Conservation (phyloP, 2,329 filamentous ascomycete species). For the Alternaria brassicicola region DNA sequence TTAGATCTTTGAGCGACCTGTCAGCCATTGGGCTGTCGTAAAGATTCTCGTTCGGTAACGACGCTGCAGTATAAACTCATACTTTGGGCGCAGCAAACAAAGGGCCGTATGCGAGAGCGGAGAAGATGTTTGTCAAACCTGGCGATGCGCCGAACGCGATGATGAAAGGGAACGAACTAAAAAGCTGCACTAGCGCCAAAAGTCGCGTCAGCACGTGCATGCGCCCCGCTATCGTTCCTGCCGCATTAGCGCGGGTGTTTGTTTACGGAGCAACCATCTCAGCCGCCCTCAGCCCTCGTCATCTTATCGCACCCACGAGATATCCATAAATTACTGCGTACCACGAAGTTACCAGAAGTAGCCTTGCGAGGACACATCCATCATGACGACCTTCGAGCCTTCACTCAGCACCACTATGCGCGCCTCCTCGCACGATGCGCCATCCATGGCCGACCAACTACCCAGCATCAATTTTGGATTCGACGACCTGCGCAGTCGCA, state of each 20-base stretch:
- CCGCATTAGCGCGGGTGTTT: slow-evolving; percentile 22
- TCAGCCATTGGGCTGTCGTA: slow-evolving; percentile 64
- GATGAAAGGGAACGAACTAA: slow-evolving; percentile 14
- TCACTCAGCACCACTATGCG: slow-evolving; percentile 70
- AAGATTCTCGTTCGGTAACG: slow-evolving; percentile 21
- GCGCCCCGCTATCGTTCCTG: slow-evolving; percentile 12
- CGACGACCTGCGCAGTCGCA: slow-evolving; percentile 91
- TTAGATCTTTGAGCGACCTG: slow-evolving; percentile 54
- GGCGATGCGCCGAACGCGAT: slow-evolving; percentile 5
- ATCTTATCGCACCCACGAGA: slow-evolving; percentile 27
- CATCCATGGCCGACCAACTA: slow-evolving; percentile 76
- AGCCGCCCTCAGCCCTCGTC: slow-evolving; percentile 14
- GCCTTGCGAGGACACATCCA: slow-evolving; percentile 35
- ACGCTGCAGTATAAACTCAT: slow-evolving; percentile 28
- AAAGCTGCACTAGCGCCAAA: slow-evolving; percentile 31
- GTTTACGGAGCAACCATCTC: slow-evolving; percentile 41
- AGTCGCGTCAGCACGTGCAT: slow-evolving; percentile 40
- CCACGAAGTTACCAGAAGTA: background rate
- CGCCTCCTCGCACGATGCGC: slow-evolving; percentile 63
- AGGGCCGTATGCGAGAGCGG: background rate
- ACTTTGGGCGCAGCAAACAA: slow-evolving; percentile 17
- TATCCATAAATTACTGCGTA: slow-evolving; percentile 5
- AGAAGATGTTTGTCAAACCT: background rate
- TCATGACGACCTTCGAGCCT: slow-evolving; percentile 69
- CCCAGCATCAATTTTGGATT: slow-evolving; percentile 95